Evolutionary conservation across 139 green algal species (phyloP).

Genomic region (Trebouxia sp.): DNA sequence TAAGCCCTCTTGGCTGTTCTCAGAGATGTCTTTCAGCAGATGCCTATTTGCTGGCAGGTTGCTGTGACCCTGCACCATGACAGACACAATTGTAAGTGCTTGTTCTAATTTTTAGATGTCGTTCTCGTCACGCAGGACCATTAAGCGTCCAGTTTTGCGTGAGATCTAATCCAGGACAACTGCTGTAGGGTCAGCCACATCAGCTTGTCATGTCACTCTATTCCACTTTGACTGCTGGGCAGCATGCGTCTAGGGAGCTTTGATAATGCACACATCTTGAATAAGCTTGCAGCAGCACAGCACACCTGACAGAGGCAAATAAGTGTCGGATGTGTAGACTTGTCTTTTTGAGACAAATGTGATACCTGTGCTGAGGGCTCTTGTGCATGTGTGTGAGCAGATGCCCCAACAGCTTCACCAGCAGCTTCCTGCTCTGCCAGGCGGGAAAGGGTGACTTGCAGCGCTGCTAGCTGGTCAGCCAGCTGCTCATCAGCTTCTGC

Average conservation of each 20-base stretch:
- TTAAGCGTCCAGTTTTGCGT: no score
- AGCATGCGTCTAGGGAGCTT: no score
- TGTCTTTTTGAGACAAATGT: neutral
- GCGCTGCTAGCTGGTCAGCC: neutral
- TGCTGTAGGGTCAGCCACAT: no score
- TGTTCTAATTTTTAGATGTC: no score
- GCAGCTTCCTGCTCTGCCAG: neutral
- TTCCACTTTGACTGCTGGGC: no score
- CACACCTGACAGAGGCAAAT: neutral
- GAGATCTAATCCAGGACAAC: no score
- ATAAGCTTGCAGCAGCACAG: neutral
- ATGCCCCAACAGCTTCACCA: no score
- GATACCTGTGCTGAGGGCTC: neutral
- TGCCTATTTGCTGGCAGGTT: neutral
- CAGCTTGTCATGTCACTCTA: no score
- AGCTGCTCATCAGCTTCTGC: constrained; percentile 18
- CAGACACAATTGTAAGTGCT: no score
- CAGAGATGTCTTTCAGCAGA: constrained; percentile 5
- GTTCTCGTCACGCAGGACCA: no score
- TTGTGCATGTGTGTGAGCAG: neutral
- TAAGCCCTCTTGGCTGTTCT: constrained; percentile 14
- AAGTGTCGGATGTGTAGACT: neutral
- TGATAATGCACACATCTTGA: neutral
- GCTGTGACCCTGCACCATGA: neutral
- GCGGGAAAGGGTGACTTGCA: neutral